A percentile compares a stretch with the other conserved stretches of the same genome.
phyloP scores from a whole-genome alignment of 2,329 filamentous ascomycete species.

The Paracamarosporium sp. region DNA sequence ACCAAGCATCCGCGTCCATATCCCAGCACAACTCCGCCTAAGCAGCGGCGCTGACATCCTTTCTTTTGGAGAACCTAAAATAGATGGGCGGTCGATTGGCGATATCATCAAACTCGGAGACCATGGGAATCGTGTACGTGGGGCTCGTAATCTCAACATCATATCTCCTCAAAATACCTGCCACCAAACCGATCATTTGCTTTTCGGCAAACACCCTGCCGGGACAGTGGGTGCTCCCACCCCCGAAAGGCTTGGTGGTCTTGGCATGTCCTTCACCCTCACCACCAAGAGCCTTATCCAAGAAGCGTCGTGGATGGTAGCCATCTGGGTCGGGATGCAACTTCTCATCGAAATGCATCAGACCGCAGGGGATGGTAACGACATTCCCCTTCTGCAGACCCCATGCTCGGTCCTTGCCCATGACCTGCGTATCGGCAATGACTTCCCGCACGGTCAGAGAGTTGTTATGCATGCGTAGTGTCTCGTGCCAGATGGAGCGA shows the following conservation, averaged over 20 bases:
- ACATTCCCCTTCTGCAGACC: constrained; percentile 10
- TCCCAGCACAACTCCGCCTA: constrained; percentile 9
- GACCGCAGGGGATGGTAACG: constrained; percentile 9
- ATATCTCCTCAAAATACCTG: constrained; percentile 10
- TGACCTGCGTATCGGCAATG: constrained; percentile 9
- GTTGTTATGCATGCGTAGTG: constrained; percentile 10
- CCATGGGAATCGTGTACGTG: constrained; percentile 39
- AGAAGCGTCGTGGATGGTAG: constrained; percentile 9
- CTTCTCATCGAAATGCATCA: constrained; percentile 9
- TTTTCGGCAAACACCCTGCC: constrained; percentile 10
- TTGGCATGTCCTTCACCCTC: constrained; percentile 8
- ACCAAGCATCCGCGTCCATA: constrained; percentile 9
- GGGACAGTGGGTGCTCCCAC: constrained; percentile 10
- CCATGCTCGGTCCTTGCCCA: constrained; percentile 9
- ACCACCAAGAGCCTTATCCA: constrained; percentile 9
- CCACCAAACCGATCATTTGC: constrained; percentile 7
- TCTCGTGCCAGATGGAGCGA: constrained; percentile 10
- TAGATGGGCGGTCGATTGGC: constrained; percentile 9
- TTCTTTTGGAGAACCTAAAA: constrained; percentile 11
- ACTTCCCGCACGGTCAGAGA: constrained; percentile 10
- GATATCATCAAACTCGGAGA: constrained; percentile 28
- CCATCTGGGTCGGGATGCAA: constrained; percentile 11
- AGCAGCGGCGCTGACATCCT: constrained; percentile 8
- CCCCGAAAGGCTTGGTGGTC: constrained; percentile 11
- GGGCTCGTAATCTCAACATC: constrained; percentile 29